Conservation (phyloP, 2,329 filamentous ascomycete genomes). For the Pseudofabraea citricarpa region DNA sequence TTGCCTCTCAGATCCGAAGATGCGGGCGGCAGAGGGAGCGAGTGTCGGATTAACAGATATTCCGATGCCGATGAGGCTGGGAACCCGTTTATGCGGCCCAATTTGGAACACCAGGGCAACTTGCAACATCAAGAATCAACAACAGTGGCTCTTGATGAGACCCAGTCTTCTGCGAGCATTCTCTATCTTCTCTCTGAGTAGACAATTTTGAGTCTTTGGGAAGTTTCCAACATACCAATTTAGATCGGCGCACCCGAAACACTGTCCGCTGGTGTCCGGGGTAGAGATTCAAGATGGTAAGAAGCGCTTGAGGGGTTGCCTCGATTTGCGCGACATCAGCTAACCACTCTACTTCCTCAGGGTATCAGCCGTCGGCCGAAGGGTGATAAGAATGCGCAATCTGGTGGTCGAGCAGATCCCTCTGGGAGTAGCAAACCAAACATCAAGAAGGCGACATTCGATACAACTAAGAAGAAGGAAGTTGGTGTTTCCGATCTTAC, state of each 20-base stretch:
- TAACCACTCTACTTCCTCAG: constrained; percentile 14
- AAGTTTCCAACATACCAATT: not conserved
- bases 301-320: not conserved
- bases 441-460: constrained; percentile 94
- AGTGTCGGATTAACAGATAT: no score
- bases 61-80: not conserved
- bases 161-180: not conserved
- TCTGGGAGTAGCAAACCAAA: constrained; percentile 41
- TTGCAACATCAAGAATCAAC: not conserved
- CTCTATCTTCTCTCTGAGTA: not conserved
- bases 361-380: constrained; percentile 30
- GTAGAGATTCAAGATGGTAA: constrained; percentile 22
- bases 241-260: constrained; percentile 14
- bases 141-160: not conserved
- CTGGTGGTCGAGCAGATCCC: constrained; percentile 16
- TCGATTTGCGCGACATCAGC: constrained; percentile 1
- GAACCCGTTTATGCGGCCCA: no score
- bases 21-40: no score
- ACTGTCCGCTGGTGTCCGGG: constrained; percentile 6
- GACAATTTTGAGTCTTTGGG: not conserved
- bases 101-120: not conserved
- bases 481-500: constrained; percentile 98
- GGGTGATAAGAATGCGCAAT: constrained; percentile 25
- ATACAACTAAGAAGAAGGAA: constrained; percentile 97
- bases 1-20: no score